Evolutionary conservation across 106 monocot species (phyloP), one percentile per base, ranked within the genome.

Genomic region (Cymbidium sinense): DNA sequence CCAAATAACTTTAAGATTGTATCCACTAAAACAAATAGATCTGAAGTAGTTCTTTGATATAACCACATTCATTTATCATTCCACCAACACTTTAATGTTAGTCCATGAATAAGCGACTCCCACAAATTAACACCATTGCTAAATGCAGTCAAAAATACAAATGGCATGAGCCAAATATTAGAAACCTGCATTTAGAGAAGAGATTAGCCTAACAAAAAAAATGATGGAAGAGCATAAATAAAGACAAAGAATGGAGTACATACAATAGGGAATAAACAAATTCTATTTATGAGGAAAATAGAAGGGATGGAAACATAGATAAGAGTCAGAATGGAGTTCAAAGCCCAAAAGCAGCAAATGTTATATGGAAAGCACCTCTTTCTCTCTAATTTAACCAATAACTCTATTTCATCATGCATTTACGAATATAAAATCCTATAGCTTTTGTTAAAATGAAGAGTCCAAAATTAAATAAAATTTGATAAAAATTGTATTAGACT

Each of bases 51-150:
- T 73, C 90, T 88, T 76, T 79, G 90, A 64, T 71, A 85, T 12
- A 92, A 34, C 92, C 88, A 88, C 70, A 92, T 90, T 76, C 95
- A 85, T 50, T 76, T 67, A 44, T 85, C 87, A 58, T 95, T 95
- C 93, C 92, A 93, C 95, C 93, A 95, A n/a, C 80, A 83, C 51
- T 82, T 70, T 9, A 78, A 23, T 6, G 84, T 86, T 17, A 50
- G 18, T 50, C 81, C 82, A 31, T 31, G 27, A 2, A n/a, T 11
- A n/a, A 86, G 29, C 5, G 79, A 70, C 67, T 91, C 91, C 52
- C 19, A 50, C 18, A 86, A 28, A 75, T 81, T 84, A 44, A 72
- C 75, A 12, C 50, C 50, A 27, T 6, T 39, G 47, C 67, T 88
- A 19, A 64, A 76, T 18, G 35, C 41, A 27, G 78, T 72, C 10